Evolutionary conservation across 345 rosid species (phyloP).

Genomic region (Eucalyptus polybractea): DNA sequence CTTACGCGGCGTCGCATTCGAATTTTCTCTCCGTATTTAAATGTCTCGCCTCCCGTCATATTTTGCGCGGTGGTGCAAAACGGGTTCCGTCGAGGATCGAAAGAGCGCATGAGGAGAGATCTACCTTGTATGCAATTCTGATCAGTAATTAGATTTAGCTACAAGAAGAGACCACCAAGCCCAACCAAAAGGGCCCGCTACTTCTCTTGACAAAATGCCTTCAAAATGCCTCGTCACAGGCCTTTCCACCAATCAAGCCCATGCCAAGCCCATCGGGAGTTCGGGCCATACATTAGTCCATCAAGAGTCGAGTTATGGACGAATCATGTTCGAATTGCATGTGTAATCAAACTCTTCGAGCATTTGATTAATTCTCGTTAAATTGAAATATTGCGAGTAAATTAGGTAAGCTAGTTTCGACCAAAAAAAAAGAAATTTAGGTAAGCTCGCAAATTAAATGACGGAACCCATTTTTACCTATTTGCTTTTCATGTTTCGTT

Average conservation of each 20-base stretch:
- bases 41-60: neutral
- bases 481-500: neutral
- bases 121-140: neutral
- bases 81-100: neutral
- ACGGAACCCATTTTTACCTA: neutral
- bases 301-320: neutral
- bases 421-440: too few species aligned
- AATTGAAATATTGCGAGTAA: neutral
- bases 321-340: neutral
- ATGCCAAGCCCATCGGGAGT: neutral
- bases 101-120: neutral
- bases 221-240: neutral
- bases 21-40: neutral
- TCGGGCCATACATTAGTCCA: neutral
- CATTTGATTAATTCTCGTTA: neutral
- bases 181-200: neutral
- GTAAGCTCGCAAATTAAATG: neutral
- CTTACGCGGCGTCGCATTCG: neutral
- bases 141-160: neutral
- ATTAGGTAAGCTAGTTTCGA: too few species aligned
- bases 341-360: neutral
- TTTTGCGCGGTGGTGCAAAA: neutral
- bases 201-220: neutral
- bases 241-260: neutral
- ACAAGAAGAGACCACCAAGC: neutral